Evolutionary conservation across 345 rosid species (phyloP).

Genomic region (Rhodomyrtus tomentosa): DNA sequence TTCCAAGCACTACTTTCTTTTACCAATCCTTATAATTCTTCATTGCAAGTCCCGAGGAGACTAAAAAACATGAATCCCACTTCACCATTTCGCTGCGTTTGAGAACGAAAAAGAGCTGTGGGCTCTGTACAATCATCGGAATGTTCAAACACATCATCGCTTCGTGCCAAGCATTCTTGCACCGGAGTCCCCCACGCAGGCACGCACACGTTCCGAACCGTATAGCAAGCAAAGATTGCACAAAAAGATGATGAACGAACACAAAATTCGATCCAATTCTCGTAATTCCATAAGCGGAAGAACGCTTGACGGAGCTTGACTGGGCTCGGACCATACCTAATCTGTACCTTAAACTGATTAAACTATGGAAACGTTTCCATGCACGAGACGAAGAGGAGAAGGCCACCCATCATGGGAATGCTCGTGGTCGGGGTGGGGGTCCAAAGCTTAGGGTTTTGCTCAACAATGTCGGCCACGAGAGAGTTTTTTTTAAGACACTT

Average conservation of each 20-base stretch:
- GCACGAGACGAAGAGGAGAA: not conserved
- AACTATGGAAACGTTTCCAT: not conserved
- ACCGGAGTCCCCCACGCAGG: not conserved
- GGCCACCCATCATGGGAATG: not conserved
- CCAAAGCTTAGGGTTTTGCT: slow-evolving; percentile 17
- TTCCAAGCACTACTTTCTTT: not conserved
- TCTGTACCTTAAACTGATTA: not conserved
- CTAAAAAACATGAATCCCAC: not conserved
- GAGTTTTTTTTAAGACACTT: not conserved
- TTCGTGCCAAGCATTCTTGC: not conserved
- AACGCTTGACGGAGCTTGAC: not conserved
- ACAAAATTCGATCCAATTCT: not conserved
- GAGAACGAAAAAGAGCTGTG: not conserved
- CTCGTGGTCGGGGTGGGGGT: not conserved
- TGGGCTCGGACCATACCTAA: not conserved
- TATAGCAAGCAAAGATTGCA: not conserved
- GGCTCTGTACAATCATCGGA: not conserved
- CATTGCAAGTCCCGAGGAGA: not conserved
- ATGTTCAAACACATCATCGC: not conserved
- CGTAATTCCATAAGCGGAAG: not conserved
- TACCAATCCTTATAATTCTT: no score
- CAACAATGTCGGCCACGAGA: slow-evolving; percentile 27
- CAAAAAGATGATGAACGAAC: not conserved
- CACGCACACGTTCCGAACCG: not conserved
- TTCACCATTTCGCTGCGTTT: not conserved